Base-by-base conservation (phyloP, 2,329 filamentous ascomycete species). In the Endocalyx cinctus region DNA sequence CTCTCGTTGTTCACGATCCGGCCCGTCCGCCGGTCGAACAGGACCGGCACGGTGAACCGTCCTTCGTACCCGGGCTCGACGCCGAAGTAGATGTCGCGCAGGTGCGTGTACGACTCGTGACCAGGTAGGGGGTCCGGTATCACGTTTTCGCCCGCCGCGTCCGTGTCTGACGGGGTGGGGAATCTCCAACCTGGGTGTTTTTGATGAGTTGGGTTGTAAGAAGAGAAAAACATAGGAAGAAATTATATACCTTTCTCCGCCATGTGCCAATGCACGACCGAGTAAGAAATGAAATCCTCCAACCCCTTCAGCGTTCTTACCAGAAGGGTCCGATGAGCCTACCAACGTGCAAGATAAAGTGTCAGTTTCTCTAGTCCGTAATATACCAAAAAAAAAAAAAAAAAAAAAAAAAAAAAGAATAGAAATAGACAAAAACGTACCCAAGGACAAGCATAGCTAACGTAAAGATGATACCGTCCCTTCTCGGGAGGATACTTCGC, bases 381-480 rank as follows among this genome's bases (percentile, higher is more conserved):
- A n/a, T n/a, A n/a, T n/a, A n/a, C n/a, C n/a, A n/a, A n/a, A n/a
- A n/a, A n/a, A n/a, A n/a, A n/a, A n/a, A n/a, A n/a, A n/a, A n/a
- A n/a, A n/a, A n/a, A n/a, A n/a, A n/a, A n/a, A n/a, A n/a, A n/a
- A n/a, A n/a, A n/a, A n/a, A n/a, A n/a, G n/a, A n/a, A n/a, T n/a
- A n/a, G n/a, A n/a, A n/a, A n/a, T n/a, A n/a, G n/a, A n/a, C n/a
- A n/a, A n/a, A 23, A n/a, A 51, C 63, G 33, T 48, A 70, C 82
- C 89, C 89, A 96, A 4, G 89, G 89, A 62, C 89, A 96, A 6
- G 89, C 89, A 62, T 94, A 95, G 52, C 84, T 90, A 47, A 95
- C 83, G 57, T 90, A 98, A 50, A 98, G 78, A 64, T 98, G 92
- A 60, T 98, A 98, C 35, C 92, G 76, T 33, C 76, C 87, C 64